Base-by-base conservation (phyloP, 2,329 filamentous ascomycete species). In the Arthrinium puccinioides region DNA sequence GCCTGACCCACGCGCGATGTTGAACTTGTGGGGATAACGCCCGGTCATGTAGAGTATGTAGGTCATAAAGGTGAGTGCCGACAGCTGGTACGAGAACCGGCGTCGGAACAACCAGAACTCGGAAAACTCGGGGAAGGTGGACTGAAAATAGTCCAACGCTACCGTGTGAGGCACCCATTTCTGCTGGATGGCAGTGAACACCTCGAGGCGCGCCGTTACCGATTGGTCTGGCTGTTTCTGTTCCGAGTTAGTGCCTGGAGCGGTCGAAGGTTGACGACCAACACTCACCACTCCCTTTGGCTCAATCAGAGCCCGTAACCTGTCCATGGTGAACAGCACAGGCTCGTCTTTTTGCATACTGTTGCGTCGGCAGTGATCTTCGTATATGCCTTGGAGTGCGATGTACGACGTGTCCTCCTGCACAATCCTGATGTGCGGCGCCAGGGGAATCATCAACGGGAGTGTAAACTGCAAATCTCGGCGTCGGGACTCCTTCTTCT, bases 81-180 rank as follows among this genome's bases (percentile, higher is more conserved):
- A 90, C 44, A 95, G 82, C 63, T 98, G 92, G 68, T 97, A 96
- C 16, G 87, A 85, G 65, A 98, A 95, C 48, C 95, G 89, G 41
- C 89, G 82, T 41, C 92, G 85, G 86, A 99, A 99, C 40, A 98
- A 76, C 88, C 90, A 98, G 70, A 97, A 96, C 53, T 96, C 89
- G 31, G 85, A 79, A 61, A 87, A 98, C 45, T 86, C 83, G 21
- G 88, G 84, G 64, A 92, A 97, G 5, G 81, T 85, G 47, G 75
- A 71, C 56, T 89, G 85, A 76, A 96, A 96, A 67, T 90, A 96
- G 47, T 94, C 80, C 37, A 94, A 74, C 16, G 84, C 82, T 42
- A 97, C 69, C 4, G 79, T 87, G 41, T 82, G 81, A 6, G 88
- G 85, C 39, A 96, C 89, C 76, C 84, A 94, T 57, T 89, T 90